Percentiles rank a stretch among this genome's conserved stretches.
These are phyloP conservation scores for Wickerhamiella hasegawae DNA, from an alignment of 805 yeast genomes.

Conservation along the genomic window DNA sequence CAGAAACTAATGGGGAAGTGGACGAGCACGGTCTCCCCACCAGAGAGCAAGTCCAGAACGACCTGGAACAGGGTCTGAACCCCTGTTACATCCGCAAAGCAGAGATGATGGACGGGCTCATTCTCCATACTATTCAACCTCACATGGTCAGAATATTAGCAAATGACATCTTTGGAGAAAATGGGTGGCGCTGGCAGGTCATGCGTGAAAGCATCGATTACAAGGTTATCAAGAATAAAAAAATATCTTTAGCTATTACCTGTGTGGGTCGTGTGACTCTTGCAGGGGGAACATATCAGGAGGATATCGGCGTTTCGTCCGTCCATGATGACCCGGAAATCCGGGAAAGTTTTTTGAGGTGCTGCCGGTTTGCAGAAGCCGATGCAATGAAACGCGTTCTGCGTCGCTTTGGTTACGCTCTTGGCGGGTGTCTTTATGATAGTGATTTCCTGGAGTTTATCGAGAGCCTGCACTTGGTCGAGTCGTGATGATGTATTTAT, in stretches of 20 bases:
- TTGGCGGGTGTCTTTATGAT: conserved; percentile 35
- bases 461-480: too few species aligned
- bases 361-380: conserved; percentile 23
- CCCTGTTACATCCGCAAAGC: too few species aligned
- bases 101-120: too few species aligned
- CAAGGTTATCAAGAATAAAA: not conserved
- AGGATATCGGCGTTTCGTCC: not conserved
- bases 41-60: too few species aligned
- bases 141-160: too few species aligned
- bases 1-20: too few species aligned
- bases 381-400: conserved; percentile 70
- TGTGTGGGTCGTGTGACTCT: not conserved
- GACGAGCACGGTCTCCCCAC: too few species aligned
- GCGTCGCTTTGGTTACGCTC: conserved; percentile 61
- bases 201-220: not conserved
- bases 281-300: not conserved
- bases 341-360: not conserved
- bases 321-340: not conserved
- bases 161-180: not conserved
- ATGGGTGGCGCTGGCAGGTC: not conserved
- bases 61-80: too few species aligned
- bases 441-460: conserved; percentile 8
- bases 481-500: too few species aligned
- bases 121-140: too few species aligned
- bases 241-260: not conserved